These are phyloP conservation scores for Phytopythium cucurbitacearum DNA, from an alignment of 352 stramenopile genomes.

Conservation along the genomic window DNA sequence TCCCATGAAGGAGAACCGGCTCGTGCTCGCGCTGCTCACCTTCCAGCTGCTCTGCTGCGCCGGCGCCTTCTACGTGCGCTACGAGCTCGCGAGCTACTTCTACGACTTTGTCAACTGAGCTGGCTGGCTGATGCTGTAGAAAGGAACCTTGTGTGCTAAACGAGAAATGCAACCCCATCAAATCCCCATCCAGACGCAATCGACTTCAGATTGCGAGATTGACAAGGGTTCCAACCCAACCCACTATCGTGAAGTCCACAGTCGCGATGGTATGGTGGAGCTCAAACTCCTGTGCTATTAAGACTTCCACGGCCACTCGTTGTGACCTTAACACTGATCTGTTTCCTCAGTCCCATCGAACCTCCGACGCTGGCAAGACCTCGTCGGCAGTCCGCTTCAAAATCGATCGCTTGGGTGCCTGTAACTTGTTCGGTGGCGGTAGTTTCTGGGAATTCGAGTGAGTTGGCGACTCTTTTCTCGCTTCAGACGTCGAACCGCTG, in stretches of 20 bases:
- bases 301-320: too few species aligned
- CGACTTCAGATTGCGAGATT: too few species aligned
- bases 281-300: too few species aligned
- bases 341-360: conserved; percentile 25
- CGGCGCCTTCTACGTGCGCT: conserved; percentile 82
- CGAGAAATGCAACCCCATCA: neutral
- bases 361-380: conserved; percentile 29
- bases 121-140: conserved; percentile 33
- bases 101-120: conserved; percentile 84
- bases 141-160: conserved; percentile 14
- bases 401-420: conserved; percentile 49
- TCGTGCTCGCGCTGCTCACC: conserved; percentile 61
- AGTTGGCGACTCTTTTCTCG: too few species aligned
- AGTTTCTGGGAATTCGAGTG: conserved; percentile 7
- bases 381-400: conserved; percentile 35
- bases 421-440: conserved; percentile 37
- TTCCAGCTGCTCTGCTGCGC: conserved; percentile 74
- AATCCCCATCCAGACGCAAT: neutral
- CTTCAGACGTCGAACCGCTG: too few species aligned
- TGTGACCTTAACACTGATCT: neutral
- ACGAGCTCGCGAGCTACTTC: conserved; percentile 82
- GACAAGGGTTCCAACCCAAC: conserved; percentile 5
- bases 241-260: conserved; percentile 5
- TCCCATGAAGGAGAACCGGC: conserved; percentile 71
- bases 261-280: too few species aligned